Evolutionary conservation across 768 basidiomycete genomes (phyloP).

Genomic region (Amanita muscaria): DNA sequence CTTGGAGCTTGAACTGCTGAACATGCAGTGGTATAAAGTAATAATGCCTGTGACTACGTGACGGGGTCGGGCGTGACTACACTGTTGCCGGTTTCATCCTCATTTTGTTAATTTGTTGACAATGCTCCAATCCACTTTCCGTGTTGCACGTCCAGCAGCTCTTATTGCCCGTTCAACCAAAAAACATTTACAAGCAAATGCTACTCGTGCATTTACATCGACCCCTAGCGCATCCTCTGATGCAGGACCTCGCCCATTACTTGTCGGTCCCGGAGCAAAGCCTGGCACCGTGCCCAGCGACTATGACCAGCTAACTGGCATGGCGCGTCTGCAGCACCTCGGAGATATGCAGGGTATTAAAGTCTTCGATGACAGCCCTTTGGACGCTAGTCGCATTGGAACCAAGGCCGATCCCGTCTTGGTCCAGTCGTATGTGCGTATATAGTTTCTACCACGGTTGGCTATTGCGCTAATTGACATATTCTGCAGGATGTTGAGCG

Average conservation of each 20-base stretch:
- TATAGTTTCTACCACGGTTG: slow-evolving; percentile 5
- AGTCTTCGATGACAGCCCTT: slow-evolving; percentile 81
- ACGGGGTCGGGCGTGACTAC: no score
- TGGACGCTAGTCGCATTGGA: slow-evolving; percentile 79
- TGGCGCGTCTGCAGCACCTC: slow-evolving; percentile 90
- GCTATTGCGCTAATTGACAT: background rate
- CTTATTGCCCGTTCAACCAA: slow-evolving; percentile 29
- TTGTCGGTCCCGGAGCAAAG: slow-evolving; percentile 68
- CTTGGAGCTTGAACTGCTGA: no score
- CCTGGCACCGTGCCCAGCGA: slow-evolving; percentile 74
- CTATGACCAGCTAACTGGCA: slow-evolving; percentile 88
- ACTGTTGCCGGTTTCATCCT: no score
- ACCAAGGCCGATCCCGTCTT: slow-evolving; percentile 82
- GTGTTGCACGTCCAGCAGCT: slow-evolving; percentile 36
- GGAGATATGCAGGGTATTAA: slow-evolving; percentile 83
- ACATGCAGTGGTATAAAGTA: no score
- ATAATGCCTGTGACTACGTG: no score
- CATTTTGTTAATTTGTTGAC: no score
- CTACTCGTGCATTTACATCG: slow-evolving; percentile 44
- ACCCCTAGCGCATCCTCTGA: slow-evolving; percentile 37
- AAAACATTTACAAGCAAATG: slow-evolving; percentile 21
- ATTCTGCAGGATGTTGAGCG: slow-evolving; percentile 62
- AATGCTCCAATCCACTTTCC: slow-evolving; percentile 39
- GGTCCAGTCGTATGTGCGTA: slow-evolving; percentile 77
- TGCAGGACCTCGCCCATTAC: slow-evolving; percentile 44